phyloP scores from a whole-genome alignment of 441 rosid species.

The Populus trichocarpa region DNA sequence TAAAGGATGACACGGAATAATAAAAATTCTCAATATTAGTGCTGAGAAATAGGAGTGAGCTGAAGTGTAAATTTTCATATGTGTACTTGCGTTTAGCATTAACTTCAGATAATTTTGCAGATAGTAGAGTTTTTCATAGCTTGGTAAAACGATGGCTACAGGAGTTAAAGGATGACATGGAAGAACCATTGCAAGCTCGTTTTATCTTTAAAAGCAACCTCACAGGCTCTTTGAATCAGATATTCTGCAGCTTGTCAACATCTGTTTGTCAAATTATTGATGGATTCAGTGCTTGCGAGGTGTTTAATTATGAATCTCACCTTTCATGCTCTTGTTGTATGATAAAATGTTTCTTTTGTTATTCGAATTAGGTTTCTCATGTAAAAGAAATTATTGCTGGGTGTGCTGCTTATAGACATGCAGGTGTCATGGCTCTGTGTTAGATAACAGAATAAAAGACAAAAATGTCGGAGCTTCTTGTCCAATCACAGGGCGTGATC shows the following conservation, averaged over 20 bases:
- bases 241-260: constrained; percentile 59
- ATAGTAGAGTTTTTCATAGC: constrained; percentile 53
- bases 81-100: constrained; percentile 1
- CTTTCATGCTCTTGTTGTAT: not conserved
- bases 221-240: constrained; percentile 55
- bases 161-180: constrained; percentile 69
- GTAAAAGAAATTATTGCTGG: constrained; percentile 5
- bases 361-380: not conserved
- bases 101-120: constrained; percentile 38
- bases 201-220: constrained; percentile 58
- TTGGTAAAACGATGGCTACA: constrained; percentile 75
- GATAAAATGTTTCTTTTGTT: not conserved
- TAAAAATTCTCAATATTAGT: not conserved
- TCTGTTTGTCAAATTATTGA: constrained; percentile 49
- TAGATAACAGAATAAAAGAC: constrained; percentile 31
- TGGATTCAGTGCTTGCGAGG: constrained; percentile 61
- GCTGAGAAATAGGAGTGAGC: not conserved
- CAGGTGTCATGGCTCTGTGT: constrained; percentile 66
- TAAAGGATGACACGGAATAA: constrained; percentile 61
- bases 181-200: constrained; percentile 59
- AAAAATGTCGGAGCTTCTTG: constrained; percentile 42
- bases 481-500: constrained; percentile 46
- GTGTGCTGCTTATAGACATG: constrained; percentile 49
- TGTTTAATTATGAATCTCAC: constrained; percentile 22
- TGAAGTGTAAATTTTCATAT: not conserved